Conservation (phyloP, 768 basidiomycete genomes). For the Kwoniella europaea region DNA sequence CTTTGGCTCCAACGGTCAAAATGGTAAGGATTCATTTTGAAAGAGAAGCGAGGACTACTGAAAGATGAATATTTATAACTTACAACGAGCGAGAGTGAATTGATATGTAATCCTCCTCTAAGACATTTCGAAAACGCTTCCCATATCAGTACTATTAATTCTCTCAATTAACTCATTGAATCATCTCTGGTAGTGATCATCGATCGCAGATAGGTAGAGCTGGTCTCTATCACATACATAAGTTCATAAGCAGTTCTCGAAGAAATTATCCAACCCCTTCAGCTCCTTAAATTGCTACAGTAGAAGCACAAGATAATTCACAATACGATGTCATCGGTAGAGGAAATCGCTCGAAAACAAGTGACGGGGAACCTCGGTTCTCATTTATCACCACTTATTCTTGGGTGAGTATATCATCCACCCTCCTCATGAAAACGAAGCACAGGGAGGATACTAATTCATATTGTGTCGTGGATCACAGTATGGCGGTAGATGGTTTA, state of each 20-base stretch:
- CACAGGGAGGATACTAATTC: background rate
- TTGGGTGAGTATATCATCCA: slow-evolving; percentile 6
- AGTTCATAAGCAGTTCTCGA: too few species aligned
- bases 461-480: background rate
- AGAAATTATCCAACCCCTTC: too few species aligned
- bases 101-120: too few species aligned
- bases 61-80: too few species aligned
- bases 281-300: background rate
- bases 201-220: too few species aligned
- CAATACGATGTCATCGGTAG: slow-evolving; percentile 10
- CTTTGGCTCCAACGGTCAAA: background rate
- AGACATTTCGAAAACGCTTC: too few species aligned
- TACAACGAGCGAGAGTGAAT: too few species aligned
- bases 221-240: too few species aligned
- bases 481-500: slow-evolving; percentile 19
- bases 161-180: too few species aligned
- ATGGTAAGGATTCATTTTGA: background rate
- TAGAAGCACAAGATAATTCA: background rate
- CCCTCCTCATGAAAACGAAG: background rate
- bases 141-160: too few species aligned
- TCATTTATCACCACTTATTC: slow-evolving; percentile 16
- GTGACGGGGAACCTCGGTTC: slow-evolving; percentile 17
- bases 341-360: slow-evolving; percentile 13
- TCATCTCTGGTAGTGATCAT: too few species aligned
- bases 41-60: too few species aligned